Evolutionary conservation across 768 basidiomycete genomes (phyloP), one percentile per base, ranked within the genome.

Genomic region (Termitomyces sp.): DNA sequence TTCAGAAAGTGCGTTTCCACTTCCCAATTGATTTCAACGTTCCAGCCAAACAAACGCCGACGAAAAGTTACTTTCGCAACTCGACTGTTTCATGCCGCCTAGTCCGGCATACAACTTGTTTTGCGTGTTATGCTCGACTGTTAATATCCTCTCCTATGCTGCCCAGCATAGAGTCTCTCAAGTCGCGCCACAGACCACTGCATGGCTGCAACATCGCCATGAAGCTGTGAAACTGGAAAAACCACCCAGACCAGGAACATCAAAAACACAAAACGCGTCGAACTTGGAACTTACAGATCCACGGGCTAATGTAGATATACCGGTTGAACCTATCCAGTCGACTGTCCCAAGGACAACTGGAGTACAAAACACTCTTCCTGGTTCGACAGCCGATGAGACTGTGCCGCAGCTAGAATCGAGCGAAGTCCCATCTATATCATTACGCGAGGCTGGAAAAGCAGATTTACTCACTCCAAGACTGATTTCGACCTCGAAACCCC

Each of bases 21-120:
- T 5, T 13, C 12, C 13, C 34, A 31, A 8, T 48, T 56, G 50
- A 46, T 47, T 20, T 41, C 16, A 44, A 56, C 9, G 52, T 26
- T 49, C 16, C 12, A 50, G 56, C 52, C 59, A 61, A 61, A 54
- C 48, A 61, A 41, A 39, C 32, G 10, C 26, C 14, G 5, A 18
- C 13, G 39, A 36, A 34, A 47, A 43, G 26, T 27, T 42, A 26
- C 18, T 34, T 9, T 13, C n/a, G 5, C 48, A 46, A 3, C 27
- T 18, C 8, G 13, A 58, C 31, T 5, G 53, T 46, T 67, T 59
- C 59, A 88, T 90, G 87, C 85, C 87, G 63, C 85, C 87, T 50
- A 79, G 86, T 47, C 79, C 85, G 34, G 79, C 79, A 13, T 90
- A 80, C 72, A 87, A 86, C 75, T 87, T 85, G 83, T 68, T 88